Evolutionary conservation across 2,329 filamentous ascomycete species (phyloP), one percentile per base, ranked within the genome.

Genomic region (Arachnomyces sp.): DNA sequence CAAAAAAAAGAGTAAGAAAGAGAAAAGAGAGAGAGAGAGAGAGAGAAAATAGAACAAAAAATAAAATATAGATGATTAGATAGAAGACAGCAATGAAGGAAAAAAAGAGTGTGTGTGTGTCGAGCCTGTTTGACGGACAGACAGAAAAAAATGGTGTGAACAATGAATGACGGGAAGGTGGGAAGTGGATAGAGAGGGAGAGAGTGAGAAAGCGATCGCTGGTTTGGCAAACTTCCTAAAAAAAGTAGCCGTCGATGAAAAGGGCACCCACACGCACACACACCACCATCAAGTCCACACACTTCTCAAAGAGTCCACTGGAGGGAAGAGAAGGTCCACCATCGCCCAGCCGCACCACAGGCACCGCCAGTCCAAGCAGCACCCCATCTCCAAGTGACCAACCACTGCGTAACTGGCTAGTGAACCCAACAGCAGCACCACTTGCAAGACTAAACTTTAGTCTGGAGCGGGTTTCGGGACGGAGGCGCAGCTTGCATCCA

Each of bases 31-130:
- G 12, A 16, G 51, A 47, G 47, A 45, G 45, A 46, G 53, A 60
- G 56, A 57, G 55, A 60, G 58, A 62, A n/a, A n/a, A n/a, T n/a
- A 54, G 60, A 52, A 48, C 46, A 43, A 51, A 38, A 32, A 15
- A 39, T 47, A 43, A 38, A 43, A 47, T 36, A 40, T 38, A 38
- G 39, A 15, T 30, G 28, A 36, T 37, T 38, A 43, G 15, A 36
- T 34, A 36, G 43, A 42, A 40, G 31, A 29, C 18, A 40, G 36
- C 31, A 31, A 18, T 42, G 40, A 42, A 46, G 39, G 16, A 42
- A 34, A 16, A 37, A 34, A 42, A 44, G 18, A 39, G 40, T 43
- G 31, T 38, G 21, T 25, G 21, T 25, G 21, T 25, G 21, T 25
- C 21, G 21, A 9, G 21, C 21, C 21, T 25, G 21, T 25, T 25